Evolutionary conservation across 2,329 filamentous ascomycete species (phyloP).

Genomic region (Neopestalotiopsis rosae): DNA sequence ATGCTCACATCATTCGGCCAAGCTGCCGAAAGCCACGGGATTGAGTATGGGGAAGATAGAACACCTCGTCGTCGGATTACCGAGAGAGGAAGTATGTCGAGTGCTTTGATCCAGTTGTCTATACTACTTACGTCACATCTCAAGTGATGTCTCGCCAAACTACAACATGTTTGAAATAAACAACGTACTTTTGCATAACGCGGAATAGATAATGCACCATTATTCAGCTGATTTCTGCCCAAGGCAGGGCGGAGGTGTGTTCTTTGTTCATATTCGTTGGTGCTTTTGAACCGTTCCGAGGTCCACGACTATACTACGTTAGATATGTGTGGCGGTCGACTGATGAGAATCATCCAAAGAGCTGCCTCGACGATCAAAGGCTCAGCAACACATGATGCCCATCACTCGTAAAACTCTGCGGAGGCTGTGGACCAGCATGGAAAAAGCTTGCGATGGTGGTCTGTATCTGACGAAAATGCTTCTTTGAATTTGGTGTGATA

Average conservation of each 20-base stretch:
- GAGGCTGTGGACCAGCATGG: neutral
- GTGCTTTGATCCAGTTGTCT: neutral
- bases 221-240: neutral
- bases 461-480: neutral
- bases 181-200: neutral
- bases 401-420: neutral
- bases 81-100: neutral
- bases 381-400: neutral
- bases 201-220: neutral
- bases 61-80: neutral
- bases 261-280: neutral
- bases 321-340: neutral
- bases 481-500: neutral
- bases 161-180: neutral
- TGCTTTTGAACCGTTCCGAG: neutral
- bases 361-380: too few relatives aligned
- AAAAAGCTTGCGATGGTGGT: neutral
- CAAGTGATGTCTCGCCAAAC: neutral
- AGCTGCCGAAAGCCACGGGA: neutral
- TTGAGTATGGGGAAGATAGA: neutral
- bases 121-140: neutral
- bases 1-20: conserved; percentile 5
- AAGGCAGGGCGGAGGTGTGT: neutral
- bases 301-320: neutral
- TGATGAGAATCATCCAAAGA: neutral